These are phyloP conservation scores for Paulownia fortunei DNA, from an alignment of 257 asterid species.

Conservation along the genomic window DNA sequence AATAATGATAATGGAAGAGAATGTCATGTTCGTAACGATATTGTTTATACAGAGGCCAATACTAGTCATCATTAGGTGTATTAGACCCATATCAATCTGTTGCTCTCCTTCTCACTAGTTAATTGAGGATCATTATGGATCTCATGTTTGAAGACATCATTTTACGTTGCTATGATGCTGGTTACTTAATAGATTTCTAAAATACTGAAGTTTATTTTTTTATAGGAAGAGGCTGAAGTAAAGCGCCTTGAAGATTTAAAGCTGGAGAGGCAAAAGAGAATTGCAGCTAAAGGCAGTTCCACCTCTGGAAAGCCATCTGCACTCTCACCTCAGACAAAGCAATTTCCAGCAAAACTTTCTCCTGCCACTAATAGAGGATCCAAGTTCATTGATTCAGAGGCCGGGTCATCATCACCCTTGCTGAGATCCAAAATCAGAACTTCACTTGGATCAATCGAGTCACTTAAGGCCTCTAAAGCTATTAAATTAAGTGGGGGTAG, in stretches of 20 bases:
- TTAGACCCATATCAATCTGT: neutral
- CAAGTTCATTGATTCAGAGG: constrained; percentile 74
- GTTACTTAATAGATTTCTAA: constrained; percentile 7
- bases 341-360: constrained; percentile 57
- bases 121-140: neutral
- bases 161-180: neutral
- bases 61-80: neutral
- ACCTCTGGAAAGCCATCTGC: constrained; percentile 45
- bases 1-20: neutral
- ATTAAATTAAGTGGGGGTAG: constrained; percentile 48
- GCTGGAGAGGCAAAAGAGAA: constrained; percentile 74
- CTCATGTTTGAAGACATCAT: neutral
- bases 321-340: constrained; percentile 42
- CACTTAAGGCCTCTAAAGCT: constrained; percentile 49
- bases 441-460: constrained; percentile 50
- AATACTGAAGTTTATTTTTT: constrained; percentile 15
- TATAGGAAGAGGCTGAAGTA: constrained; percentile 69
- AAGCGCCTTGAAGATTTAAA: constrained; percentile 70
- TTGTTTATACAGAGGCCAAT: neutral
- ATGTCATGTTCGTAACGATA: neutral
- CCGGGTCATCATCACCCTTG: constrained; percentile 73
- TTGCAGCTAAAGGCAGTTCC: constrained; percentile 59
- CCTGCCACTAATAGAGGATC: constrained; percentile 61
- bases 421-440: constrained; percentile 74
- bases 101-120: neutral